Base-by-base conservation (phyloP, 441 rosid genomes). In the Pelargonium australe region DNA sequence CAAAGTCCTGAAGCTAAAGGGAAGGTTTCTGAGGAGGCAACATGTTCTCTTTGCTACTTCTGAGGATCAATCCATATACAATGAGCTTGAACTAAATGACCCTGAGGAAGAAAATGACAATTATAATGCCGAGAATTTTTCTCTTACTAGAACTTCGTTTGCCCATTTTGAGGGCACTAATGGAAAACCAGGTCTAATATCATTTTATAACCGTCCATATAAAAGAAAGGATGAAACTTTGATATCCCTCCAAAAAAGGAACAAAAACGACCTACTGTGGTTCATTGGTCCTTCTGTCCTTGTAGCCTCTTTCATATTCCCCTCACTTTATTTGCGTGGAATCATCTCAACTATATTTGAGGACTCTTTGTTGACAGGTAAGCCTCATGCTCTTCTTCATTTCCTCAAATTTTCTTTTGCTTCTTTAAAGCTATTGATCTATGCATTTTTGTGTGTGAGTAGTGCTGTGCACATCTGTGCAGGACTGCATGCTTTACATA, bases 311-410 rank as follows among this genome's bases (percentile, higher is more conserved):
- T 95, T 95, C 80, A 82, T 90, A 77, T 74, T 92, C 70, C 98
- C 99, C 34, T 89, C 97, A 1, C 82, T 95, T 70, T 92, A 89
- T 80, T 78, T 95, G 73, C 82, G 98, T 63, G 80, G 73, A 72
- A 80, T 95, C 63, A 85, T 92, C 74, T 89, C 96, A 17, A 80
- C 85, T 47, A 75, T 90, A 65, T 95, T 92, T 70, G 99, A 90
- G 83, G 98, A 94, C 83, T 92, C 96, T 69, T 78, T 95, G 72
- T 86, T 89, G 78, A 92, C 98, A 84, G 98, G 97, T 90, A 45
- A 64, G 63, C 63, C n/a, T 44, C 9, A 12, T 44, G 34, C 72
- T 23, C 51, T 53, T 68, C 43, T 17, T 23, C 13, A 14, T 17
- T 43, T 3, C 41, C 40, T 61, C 64, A 37, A 37, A 37, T 37